Percentiles rank a stretch among this genome's conserved stretches.
These are phyloP conservation scores for Rhizopogon rudus DNA, from an alignment of 768 basidiomycete genomes.

Conservation along the genomic window DNA sequence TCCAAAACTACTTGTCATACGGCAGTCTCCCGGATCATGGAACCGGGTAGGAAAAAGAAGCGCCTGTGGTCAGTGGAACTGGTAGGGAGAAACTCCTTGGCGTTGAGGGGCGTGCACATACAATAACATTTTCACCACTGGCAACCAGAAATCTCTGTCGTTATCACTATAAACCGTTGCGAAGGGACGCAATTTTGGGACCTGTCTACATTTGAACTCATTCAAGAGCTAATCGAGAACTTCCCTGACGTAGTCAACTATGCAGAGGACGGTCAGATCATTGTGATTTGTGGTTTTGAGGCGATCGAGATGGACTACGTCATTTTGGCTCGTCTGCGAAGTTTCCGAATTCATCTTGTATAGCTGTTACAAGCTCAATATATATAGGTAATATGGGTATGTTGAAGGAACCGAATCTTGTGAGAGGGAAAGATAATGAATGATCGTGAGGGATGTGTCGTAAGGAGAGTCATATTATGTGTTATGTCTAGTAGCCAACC, in stretches of 20 bases:
- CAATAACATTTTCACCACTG: background rate
- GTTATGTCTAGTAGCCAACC: background rate
- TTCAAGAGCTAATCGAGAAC: too few species aligned
- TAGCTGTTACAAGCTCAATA: slow-evolving; percentile 11
- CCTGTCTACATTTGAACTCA: too few species aligned
- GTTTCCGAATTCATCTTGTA: slow-evolving; percentile 1
- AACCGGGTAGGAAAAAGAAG: too few species aligned
- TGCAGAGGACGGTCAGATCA: background rate
- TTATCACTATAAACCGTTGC: background rate
- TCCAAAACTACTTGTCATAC: too few species aligned
- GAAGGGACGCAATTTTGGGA: background rate
- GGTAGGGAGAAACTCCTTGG: background rate
- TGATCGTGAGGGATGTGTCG: slow-evolving; percentile 28
- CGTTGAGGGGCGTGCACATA: background rate
- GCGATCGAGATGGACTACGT: background rate
- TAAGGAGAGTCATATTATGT: slow-evolving; percentile 14
- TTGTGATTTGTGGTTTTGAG: background rate
- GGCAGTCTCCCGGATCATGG: too few species aligned
- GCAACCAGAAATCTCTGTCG: background rate
- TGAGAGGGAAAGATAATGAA: slow-evolving; percentile 17
- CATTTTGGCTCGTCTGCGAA: background rate
- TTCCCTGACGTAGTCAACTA: background rate
- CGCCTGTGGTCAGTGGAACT: too few species aligned
- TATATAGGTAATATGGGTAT: slow-evolving; percentile 31
- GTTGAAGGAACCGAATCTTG: slow-evolving; percentile 14